Base-by-base conservation (phyloP, 176 grass and related monocot genomes). In the Sorghum bicolor region DNA sequence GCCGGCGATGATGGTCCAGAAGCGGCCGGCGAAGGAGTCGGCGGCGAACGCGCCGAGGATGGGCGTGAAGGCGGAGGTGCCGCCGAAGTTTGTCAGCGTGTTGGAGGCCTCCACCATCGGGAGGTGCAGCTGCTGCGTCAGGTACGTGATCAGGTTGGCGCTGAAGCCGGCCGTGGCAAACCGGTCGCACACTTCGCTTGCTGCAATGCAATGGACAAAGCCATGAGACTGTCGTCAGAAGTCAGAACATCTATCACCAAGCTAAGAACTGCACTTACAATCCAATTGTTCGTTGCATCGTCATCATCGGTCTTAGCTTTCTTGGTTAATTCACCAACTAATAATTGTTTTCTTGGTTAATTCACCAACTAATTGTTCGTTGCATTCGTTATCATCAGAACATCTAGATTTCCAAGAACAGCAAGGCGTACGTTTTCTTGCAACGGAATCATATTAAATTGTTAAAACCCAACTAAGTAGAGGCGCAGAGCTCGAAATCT, bases 71-170 rank as follows among this genome's bases (percentile, higher is more conserved):
- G 82, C 67, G 8, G 94, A 50, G 16, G 91, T 92, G 87, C 94
- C 94, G 48, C 53, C 5, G 70, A 94, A 90, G 88, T 90, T 92
- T 31, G 87, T 94, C 10, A 97, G 72, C 15, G 87, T 90, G 87
- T 94, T 97, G 28, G 91, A 82, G 5, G 94, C 94, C 83, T 94
- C 66, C 40, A 94, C 91, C 52, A 97, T 60, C 13, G 89, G 91
- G 67, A 94, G 80, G 85, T 94, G 89, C 41, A 97, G 85, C 80
- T 94, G 50, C 52, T 82, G 66, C 33, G 79, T 92, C 74, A 97
- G 83, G 85, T 97, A 97, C 64, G 91, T 90, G 87, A 97, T 94
- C 85, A 94, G 30, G 82, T 97, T 97, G 22, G 89, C 82, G 32
- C 25, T 7, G 89, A 94, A 94, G 9, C 94, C 91, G 0, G 74